phyloP scores from a whole-genome alignment of 495 filamentous ascomycete genomes.

The Hypomontagnella submonticulosa region DNA sequence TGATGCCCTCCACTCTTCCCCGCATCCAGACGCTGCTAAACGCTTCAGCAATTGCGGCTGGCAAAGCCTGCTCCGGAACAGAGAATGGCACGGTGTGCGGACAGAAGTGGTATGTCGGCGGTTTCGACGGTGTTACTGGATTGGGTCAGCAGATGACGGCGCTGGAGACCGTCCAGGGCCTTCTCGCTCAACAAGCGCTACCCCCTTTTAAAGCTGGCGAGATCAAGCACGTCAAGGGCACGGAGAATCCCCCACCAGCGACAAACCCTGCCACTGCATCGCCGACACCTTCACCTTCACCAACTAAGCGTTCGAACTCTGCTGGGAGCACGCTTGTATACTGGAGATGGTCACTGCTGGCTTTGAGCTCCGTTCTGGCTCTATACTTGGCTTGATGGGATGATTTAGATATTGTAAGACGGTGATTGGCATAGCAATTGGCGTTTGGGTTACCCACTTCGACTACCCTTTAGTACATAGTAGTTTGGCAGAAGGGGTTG shows the following conservation, averaged over 20 bases:
- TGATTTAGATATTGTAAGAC: conserved; percentile 8
- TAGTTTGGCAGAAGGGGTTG: not conserved
- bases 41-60: conserved; percentile 72
- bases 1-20: conserved; percentile 66
- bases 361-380: conserved; percentile 9
- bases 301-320: conserved; percentile 25
- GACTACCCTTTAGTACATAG: too few species aligned
- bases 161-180: conserved; percentile 72
- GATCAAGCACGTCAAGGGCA: conserved; percentile 53
- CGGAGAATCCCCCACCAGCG: conserved; percentile 26
- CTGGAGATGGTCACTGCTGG: conserved; percentile 17
- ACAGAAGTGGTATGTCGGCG: conserved; percentile 70
- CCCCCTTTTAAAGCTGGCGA: conserved; percentile 55
- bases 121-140: conserved; percentile 69
- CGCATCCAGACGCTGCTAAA: conserved; percentile 64
- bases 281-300: conserved; percentile 19
- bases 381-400: conserved; percentile 23
- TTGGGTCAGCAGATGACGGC: conserved; percentile 80
- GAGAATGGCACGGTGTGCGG: conserved; percentile 70
- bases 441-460: conserved; percentile 27
- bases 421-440: conserved; percentile 25
- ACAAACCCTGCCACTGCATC: conserved; percentile 19
- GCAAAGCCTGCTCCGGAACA: conserved; percentile 70
- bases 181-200: conserved; percentile 54
- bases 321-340: conserved; percentile 4